These are phyloP conservation scores for Scheffersomyces stambukii DNA, from an alignment of 1,139 yeast genomes.

Conservation along the genomic window DNA sequence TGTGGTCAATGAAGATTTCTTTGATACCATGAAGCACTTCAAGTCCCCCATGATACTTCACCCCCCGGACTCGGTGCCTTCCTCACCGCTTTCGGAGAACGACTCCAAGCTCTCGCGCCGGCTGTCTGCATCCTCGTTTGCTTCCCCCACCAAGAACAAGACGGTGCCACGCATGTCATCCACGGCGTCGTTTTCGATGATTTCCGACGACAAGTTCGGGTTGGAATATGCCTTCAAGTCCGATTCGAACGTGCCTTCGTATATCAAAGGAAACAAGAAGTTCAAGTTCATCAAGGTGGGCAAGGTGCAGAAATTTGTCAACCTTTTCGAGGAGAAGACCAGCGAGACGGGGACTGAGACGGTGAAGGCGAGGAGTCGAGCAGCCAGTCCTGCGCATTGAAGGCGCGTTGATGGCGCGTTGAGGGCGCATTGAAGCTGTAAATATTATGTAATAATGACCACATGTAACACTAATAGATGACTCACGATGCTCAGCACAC, in stretches of 20 bases:
- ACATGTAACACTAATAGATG: no score
- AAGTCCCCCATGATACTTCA: no score
- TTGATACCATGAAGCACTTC: no score
- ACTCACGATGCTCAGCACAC: no score
- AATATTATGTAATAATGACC: no score
- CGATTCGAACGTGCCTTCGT: conserved; percentile 32
- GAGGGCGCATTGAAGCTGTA: no score
- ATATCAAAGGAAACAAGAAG: conserved; percentile 40
- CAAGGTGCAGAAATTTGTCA: conserved; percentile 45
- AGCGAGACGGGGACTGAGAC: neutral
- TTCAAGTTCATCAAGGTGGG: conserved; percentile 47
- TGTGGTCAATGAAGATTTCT: conserved; percentile 5
- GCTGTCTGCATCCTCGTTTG: conserved; percentile 12
- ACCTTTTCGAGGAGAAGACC: conserved; percentile 38
- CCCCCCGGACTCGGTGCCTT: no score
- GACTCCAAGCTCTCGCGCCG: conserved; percentile 5
- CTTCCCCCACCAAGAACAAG: conserved; percentile 14
- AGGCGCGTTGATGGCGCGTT: no score
- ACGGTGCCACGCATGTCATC: conserved; percentile 18
- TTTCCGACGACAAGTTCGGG: conserved; percentile 19
- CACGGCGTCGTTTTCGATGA: conserved; percentile 18
- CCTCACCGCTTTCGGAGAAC: no score
- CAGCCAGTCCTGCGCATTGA: no score
- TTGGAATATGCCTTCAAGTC: conserved; percentile 31
- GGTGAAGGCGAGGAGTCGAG: no score